These are phyloP conservation scores for Ceriops tagal DNA, from an alignment of 345 rosid species.

Conservation along the genomic window DNA sequence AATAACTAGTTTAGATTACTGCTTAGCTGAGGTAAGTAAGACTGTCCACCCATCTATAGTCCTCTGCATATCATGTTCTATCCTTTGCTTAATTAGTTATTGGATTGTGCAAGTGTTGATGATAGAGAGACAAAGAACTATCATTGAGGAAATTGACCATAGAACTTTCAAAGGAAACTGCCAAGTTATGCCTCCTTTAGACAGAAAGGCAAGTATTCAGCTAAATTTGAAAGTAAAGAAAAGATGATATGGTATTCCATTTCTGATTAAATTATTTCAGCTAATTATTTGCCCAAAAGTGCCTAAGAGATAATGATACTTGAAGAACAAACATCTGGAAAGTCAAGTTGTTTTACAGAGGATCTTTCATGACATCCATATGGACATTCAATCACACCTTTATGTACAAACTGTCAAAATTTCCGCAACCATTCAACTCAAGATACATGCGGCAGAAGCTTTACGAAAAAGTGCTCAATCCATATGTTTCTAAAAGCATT, in stretches of 20 bases:
- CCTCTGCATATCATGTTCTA: background rate
- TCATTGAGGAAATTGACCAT: no score
- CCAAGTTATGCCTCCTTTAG: no score
- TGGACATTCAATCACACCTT: background rate
- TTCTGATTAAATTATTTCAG: background rate
- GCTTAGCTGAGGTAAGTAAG: background rate
- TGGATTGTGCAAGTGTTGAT: no score
- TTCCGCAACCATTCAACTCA: background rate
- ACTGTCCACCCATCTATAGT: background rate
- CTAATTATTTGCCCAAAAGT: background rate
- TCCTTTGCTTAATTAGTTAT: no score
- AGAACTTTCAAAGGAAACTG: no score
- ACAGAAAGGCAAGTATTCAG: no score
- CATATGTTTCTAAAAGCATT: no score
- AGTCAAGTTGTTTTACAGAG: background rate
- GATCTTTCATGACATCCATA: background rate
- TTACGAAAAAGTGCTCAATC: background rate
- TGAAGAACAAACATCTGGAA: background rate
- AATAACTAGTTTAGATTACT: background rate
- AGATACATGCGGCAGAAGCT: background rate
- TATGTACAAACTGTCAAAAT: background rate
- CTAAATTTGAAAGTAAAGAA: no score
- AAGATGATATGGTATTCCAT: background rate
- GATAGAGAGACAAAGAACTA: no score
- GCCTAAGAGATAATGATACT: background rate